A percentile compares a stretch with the other conserved stretches of the same genome.
Evolutionary conservation across 2,329 filamentous ascomycete genomes (phyloP).

Genomic region (Penicillium sp.): DNA sequence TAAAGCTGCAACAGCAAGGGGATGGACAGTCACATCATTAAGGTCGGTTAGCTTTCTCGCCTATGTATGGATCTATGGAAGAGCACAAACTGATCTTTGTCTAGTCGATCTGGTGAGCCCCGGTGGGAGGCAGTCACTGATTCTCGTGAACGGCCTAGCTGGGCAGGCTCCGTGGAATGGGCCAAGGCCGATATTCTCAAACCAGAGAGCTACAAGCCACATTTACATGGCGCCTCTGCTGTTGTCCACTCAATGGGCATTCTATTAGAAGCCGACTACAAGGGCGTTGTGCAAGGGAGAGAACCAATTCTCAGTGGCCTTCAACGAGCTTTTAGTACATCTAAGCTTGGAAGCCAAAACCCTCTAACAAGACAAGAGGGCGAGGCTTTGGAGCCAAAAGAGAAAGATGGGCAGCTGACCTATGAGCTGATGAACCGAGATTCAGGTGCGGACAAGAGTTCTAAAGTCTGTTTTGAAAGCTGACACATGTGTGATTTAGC

Average conservation of each 20-base stretch:
- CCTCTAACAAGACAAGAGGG: constrained; percentile 63
- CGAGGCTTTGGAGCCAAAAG: constrained; percentile 61
- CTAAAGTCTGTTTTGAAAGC: background rate
- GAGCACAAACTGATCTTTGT: constrained; percentile 7
- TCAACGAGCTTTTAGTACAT: constrained; percentile 70
- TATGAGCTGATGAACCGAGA: constrained; percentile 99
- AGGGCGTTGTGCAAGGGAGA: constrained; percentile 78
- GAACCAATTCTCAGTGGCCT: constrained; percentile 80
- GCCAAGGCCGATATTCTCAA: constrained; percentile 82
- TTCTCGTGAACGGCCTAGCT: constrained; percentile 67
- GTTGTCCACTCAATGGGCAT: constrained; percentile 97
- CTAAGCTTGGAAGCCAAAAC: constrained; percentile 62
- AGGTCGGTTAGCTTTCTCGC: constrained; percentile 68
- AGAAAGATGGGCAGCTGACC: constrained; percentile 73
- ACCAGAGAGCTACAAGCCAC: constrained; percentile 72
- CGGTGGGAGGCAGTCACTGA: constrained; percentile 78
- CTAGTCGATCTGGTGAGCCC: constrained; percentile 84
- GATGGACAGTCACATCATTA: constrained; percentile 90
- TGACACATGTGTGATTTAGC: constrained; percentile 50
- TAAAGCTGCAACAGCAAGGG: constrained; percentile 77
- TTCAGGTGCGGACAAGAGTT: constrained; percentile 45
- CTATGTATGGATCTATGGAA: background rate
- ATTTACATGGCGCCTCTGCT: constrained; percentile 73
- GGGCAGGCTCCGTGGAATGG: constrained; percentile 83
- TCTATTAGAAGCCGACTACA: constrained; percentile 95